These are phyloP conservation scores for Coniophora puteana DNA, from an alignment of 1,284 basidiomycete species.

Conservation along the genomic window DNA sequence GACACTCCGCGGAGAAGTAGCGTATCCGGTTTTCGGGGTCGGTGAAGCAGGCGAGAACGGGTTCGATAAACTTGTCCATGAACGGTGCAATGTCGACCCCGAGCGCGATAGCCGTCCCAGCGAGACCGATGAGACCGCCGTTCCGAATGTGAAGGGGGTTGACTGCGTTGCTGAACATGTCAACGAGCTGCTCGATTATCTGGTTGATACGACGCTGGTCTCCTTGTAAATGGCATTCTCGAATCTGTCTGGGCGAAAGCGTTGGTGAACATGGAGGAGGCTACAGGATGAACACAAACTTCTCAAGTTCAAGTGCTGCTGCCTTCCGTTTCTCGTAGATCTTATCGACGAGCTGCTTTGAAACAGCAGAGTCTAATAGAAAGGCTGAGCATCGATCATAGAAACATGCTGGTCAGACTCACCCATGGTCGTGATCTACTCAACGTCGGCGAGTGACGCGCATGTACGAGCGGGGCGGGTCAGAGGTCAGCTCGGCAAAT, in stretches of 20 bases:
- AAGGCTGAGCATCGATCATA: no score
- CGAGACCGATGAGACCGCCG: slow-evolving; percentile 95
- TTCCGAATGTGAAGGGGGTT: slow-evolving; percentile 89
- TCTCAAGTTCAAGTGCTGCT: slow-evolving; percentile 93
- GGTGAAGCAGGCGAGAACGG: slow-evolving; percentile 90
- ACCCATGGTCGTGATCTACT: no score
- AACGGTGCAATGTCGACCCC: slow-evolving; percentile 92
- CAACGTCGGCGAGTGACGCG: no score
- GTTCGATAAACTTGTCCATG: slow-evolving; percentile 89
- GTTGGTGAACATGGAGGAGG: slow-evolving; percentile 10
- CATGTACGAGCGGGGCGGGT: no score
- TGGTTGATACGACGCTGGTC: slow-evolving; percentile 80
- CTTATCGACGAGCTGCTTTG: slow-evolving; percentile 80
- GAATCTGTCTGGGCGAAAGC: slow-evolving; percentile 60
- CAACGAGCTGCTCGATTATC: slow-evolving; percentile 94
- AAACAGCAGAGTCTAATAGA: slow-evolving; percentile 61
- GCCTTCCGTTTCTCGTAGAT: slow-evolving; percentile 96
- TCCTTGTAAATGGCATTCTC: slow-evolving; percentile 79
- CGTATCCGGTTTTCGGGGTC: slow-evolving; percentile 95
- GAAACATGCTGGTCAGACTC: no score
- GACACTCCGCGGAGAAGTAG: slow-evolving; percentile 95
- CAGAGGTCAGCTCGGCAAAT: no score
- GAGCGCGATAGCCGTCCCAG: slow-evolving; percentile 93
- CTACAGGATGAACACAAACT: slow-evolving; percentile 44
- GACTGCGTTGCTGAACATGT: slow-evolving; percentile 80